Evolutionary conservation across 495 filamentous ascomycete genomes (phyloP).

Genomic region (Tuber microsphaerosporum): DNA sequence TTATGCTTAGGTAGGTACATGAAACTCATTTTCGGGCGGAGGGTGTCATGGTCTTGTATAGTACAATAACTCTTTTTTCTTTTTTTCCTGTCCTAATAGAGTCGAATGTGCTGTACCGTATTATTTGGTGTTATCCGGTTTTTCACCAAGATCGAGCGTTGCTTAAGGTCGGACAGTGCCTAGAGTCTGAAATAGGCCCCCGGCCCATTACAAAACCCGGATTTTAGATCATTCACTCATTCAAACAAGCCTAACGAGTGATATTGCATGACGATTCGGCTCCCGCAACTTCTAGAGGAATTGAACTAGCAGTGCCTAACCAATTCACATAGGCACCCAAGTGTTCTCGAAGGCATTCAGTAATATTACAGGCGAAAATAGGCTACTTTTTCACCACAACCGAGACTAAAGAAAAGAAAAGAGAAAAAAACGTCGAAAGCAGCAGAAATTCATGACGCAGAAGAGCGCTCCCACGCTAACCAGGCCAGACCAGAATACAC

Average conservation of each 20-base stretch:
- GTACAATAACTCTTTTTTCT: too few species aligned
- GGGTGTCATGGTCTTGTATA: too few species aligned
- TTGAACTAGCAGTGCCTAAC: background rate
- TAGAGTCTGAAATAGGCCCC: too few species aligned
- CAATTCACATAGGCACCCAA: background rate
- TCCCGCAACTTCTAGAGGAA: background rate
- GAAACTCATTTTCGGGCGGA: too few species aligned
- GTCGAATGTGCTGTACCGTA: too few species aligned
- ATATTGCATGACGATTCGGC: background rate
- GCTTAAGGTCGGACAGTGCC: too few species aligned
- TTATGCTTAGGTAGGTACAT: too few species aligned
- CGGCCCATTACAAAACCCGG: background rate
- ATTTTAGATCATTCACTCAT: background rate
- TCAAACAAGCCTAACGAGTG: background rate
- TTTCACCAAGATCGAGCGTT: too few species aligned
- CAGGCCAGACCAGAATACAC: background rate
- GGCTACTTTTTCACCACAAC: background rate
- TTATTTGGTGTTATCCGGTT: too few species aligned
- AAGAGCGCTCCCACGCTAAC: background rate
- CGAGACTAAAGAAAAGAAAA: background rate
- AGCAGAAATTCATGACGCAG: background rate
- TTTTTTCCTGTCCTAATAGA: too few species aligned
- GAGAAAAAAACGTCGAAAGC: background rate
- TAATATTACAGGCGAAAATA: background rate
- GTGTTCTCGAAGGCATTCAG: background rate